phyloP scores from a whole-genome alignment of 1,139 yeast species.

The Blastobotrys ciferrii region DNA sequence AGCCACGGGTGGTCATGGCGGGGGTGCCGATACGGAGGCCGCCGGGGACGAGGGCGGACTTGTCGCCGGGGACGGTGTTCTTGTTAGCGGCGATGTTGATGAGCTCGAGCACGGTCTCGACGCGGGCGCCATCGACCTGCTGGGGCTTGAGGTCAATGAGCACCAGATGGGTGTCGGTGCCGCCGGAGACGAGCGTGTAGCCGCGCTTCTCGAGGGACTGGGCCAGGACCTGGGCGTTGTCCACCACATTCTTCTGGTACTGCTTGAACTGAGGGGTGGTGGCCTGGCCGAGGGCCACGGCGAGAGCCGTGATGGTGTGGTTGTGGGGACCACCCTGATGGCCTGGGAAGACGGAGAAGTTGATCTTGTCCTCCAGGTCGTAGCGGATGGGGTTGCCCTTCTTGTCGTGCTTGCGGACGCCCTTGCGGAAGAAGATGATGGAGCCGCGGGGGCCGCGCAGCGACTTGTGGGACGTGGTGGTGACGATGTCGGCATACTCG shows the following conservation, averaged over 20 bases:
- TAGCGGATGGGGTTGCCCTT: conserved; percentile 86
- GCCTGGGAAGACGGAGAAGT: conserved; percentile 98
- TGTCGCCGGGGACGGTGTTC: conserved; percentile 97
- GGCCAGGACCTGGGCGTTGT: conserved; percentile 86
- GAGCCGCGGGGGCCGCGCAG: conserved; percentile 99
- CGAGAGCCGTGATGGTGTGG: conserved; percentile 96
- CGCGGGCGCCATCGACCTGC: conserved; percentile 96
- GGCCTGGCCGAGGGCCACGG: conserved; percentile 95
- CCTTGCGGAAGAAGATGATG: conserved; percentile 97
- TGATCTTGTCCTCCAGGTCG: conserved; percentile 91
- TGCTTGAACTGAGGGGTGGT: conserved; percentile 85
- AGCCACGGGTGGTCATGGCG: conserved; percentile 98
- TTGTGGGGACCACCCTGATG: conserved; percentile 99
- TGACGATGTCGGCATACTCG: conserved; percentile 93
- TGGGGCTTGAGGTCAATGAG: conserved; percentile 85
- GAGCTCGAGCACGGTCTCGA: conserved; percentile 91
- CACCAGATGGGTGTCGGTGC: conserved; percentile 97
- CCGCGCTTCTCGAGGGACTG: conserved; percentile 65
- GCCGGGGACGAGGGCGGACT: conserved; percentile 95
- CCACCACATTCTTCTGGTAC: conserved; percentile 85
- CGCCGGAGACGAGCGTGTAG: conserved; percentile 83
- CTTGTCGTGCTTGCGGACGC: conserved; percentile 85
- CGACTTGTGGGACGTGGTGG: conserved; percentile 97
- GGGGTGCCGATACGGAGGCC: conserved; percentile 99
- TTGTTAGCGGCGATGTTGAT: conserved; percentile 95